Percentiles rank a stretch among this genome's conserved stretches.
phyloP scores from a whole-genome alignment of 2,329 filamentous ascomycete genomes.

The Metarhizium guizhouense region DNA sequence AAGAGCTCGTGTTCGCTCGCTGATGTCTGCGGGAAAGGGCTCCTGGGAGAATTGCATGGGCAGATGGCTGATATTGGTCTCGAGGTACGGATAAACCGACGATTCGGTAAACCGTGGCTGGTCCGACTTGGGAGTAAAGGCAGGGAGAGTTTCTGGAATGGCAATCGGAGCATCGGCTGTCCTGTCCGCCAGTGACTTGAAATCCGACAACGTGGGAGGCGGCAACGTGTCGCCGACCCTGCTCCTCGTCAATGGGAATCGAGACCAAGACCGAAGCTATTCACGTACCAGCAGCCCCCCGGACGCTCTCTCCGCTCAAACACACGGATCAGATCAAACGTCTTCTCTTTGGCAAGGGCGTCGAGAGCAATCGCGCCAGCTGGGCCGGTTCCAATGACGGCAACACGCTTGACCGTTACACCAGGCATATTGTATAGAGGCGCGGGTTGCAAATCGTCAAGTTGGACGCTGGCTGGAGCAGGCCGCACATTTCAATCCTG shows the following conservation, averaged over 20 bases:
- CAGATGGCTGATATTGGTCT: constrained; percentile 52
- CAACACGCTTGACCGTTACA: constrained; percentile 30
- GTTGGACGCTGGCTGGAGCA: not conserved
- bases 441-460: not conserved
- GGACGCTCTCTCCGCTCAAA: constrained; percentile 52
- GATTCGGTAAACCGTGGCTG: constrained; percentile 47
- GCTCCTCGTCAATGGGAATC: not conserved
- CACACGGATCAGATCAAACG: constrained; percentile 49
- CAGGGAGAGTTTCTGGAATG: constrained; percentile 39
- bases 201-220: constrained; percentile 26
- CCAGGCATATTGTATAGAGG: constrained; percentile 5
- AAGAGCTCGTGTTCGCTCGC: constrained; percentile 19
- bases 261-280: not conserved
- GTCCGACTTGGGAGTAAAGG: constrained; percentile 28
- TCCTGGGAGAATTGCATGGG: constrained; percentile 55
- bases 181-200: constrained; percentile 36
- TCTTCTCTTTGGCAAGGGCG: constrained; percentile 48
- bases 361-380: constrained; percentile 52
- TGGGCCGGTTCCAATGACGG: constrained; percentile 53
- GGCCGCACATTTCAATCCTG: not conserved
- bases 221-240: constrained; percentile 33
- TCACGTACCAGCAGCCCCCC: constrained; percentile 51
- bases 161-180: constrained; percentile 39
- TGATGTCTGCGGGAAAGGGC: constrained; percentile 33
- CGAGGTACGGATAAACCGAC: constrained; percentile 52